A percentile compares a stretch with the other conserved stretches of the same genome.
phyloP scores from a whole-genome alignment of 345 rosid genomes.

The Garcia nutans region DNA sequence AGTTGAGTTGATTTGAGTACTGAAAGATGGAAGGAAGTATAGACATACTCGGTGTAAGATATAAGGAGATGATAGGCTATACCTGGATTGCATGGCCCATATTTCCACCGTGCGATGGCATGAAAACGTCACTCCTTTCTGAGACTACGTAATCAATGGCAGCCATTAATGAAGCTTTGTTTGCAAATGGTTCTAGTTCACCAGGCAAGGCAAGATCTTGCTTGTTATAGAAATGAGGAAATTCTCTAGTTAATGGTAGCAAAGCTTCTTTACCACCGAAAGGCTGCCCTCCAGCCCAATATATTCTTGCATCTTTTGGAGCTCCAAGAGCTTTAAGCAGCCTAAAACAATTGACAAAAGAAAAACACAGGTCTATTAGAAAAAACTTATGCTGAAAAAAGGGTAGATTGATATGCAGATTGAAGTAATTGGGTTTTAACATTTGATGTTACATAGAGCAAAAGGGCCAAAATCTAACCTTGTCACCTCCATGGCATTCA shows the following conservation, averaged over 20 bases:
- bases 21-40: background rate
- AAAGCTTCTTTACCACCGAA: constrained; percentile 81
- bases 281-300: constrained; percentile 96
- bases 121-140: constrained; percentile 79
- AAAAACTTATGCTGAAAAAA: background rate
- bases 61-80: background rate
- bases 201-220: constrained; percentile 75
- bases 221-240: constrained; percentile 75
- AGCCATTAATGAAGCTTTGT: constrained; percentile 82
- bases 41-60: background rate
- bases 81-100: constrained; percentile 98
- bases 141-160: constrained; percentile 86
- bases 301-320: constrained; percentile 61
- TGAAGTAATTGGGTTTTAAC: background rate
- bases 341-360: constrained; percentile 33
- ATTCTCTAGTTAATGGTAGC: constrained; percentile 60
- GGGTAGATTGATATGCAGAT: background rate
- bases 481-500: constrained; percentile 81
- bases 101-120: constrained; percentile 99
- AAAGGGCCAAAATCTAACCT: constrained; percentile 44
- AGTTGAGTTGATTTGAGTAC: too few relatives aligned
- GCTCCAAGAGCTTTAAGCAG: constrained; percentile 95
- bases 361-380: constrained; percentile 1
- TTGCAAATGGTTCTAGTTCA: constrained; percentile 75
- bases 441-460: background rate